Evolutionary conservation across 306 rosid species (phyloP), one percentile per base, ranked within the genome.

Genomic region (Fragaria iinumae): DNA sequence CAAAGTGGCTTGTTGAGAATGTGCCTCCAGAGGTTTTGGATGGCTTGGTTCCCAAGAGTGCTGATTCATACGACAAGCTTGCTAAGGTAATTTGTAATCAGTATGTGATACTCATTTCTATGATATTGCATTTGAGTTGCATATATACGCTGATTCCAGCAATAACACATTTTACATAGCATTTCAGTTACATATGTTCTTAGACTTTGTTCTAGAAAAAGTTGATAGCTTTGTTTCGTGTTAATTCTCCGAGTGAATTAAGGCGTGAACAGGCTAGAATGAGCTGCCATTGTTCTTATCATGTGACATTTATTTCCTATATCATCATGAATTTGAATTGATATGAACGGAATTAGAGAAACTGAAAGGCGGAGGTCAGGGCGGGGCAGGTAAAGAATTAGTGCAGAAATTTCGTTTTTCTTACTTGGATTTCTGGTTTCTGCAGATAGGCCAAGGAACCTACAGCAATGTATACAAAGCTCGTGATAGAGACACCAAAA

Each of bases 391-490:
- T 11, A 20, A 67, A 41, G 3, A 41, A 41, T 7, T 39, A 11
- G 50, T 67, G 32, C 36, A 36, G 44, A 2, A 44, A 36, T 14
- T 34, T 44, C 16, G 44, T 32, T 75, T 65, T 11, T 14, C 63
- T 52, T 63, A 11, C 80, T 17, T 16, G n/a, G 36, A 65, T 45
- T 38, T 73, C 75, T 83, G 72, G 65, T 44, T 52, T 77, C 44
- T 82, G 72, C 80, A 88, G 91, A 7, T 86, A 27, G 96, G 97
- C 3, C 91, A 83, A 44, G 97, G 97, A 88, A 88, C 93, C 23
- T 92, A 92, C 65, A 88, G 96, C 84, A 92, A 92, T 71, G 96
- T 92, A 41, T 92, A 92, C 82, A 90, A 92, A 83, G 97, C 97
- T 9, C 67, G 83, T 63, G 96, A 90, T 47, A 87, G 87, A 81